Base-by-base conservation (phyloP, 2,329 filamentous ascomycete genomes). In the Aspergillus fischeri region DNA sequence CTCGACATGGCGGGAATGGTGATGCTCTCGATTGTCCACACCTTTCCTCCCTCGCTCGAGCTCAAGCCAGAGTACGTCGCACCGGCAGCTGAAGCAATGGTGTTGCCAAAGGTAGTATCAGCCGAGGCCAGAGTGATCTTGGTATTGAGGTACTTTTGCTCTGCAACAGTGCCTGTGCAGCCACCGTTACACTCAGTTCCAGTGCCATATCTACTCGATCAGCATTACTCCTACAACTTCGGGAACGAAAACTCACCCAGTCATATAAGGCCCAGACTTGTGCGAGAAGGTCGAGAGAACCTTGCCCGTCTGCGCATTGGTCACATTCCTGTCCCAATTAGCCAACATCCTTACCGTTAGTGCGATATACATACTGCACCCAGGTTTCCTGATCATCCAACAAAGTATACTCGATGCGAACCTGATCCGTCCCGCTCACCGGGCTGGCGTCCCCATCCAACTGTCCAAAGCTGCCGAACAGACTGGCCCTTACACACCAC, bases 401-500 rank as follows among this genome's bases (percentile, higher is more conserved):
- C 47, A 69, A 28, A 5, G 60, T 60, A 52, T 68, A 68, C 47
- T 68, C 66, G 49, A 68, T 68, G 14, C 60, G 63, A 1, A 68
- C 60, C 70, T 78, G 73, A 58, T 74, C 61, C 55, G 61, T 60
- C 3, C 70, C 56, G 54, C 55, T 61, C 3, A 66, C 66, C 4
- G 59, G 49, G 0, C 61, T 56, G 0, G 57, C 54, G 5, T 52
- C 25, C 1, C 65, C 67, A 25, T 76, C 72, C 2, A 74, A 57
- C 66, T 79, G 77, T 3, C 75, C 76, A 50, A 77, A 78, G 21
- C 60, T 68, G 14, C 75, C 75, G 56, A 78, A 78, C 5, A 77
- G 56, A 41, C 67, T 71, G n/a, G 73, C 73, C 3, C 75, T 70
- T 6, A 78, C 70, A 60, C 73, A 78, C 74, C 74, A 78, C 62